phyloP scores from a whole-genome alignment of 495 filamentous ascomycete species.

The Clohesyomyces aquaticus region DNA sequence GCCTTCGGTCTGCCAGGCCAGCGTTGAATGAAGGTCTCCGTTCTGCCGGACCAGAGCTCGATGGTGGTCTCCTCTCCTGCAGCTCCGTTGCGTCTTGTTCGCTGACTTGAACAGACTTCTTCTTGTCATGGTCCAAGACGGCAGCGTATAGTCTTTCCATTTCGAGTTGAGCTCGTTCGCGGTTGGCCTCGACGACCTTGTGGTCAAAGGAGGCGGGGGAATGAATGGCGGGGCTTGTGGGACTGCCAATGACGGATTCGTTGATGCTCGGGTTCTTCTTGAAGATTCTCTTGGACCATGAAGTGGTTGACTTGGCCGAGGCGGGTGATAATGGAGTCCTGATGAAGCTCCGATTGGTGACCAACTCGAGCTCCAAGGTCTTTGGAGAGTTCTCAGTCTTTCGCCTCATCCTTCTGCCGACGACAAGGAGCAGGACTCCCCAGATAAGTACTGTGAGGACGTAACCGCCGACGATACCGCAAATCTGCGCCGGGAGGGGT shows the following conservation, averaged over 20 bases:
- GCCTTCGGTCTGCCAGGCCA: too few species aligned
- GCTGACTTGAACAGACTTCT: conserved; percentile 31
- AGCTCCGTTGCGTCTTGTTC: conserved; percentile 11
- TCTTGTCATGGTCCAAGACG: conserved; percentile 82
- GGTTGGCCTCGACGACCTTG: conserved; percentile 71
- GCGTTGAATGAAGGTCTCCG: too few species aligned
- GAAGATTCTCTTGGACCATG: conserved; percentile 48
- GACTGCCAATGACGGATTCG: conserved; percentile 46
- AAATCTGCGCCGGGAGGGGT: conserved; percentile 73
- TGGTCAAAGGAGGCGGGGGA: conserved; percentile 72
- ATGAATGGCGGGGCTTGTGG: conserved; percentile 42
- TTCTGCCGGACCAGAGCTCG: too few species aligned
- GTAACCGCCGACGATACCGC: conserved; percentile 79
- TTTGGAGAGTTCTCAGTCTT: conserved; percentile 57
- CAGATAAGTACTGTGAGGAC: conserved; percentile 71
- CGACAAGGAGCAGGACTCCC: conserved; percentile 65
- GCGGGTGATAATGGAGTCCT: conserved; percentile 42
- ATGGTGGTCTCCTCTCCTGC: too few species aligned
- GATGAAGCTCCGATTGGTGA: conserved; percentile 61
- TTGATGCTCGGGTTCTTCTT: conserved; percentile 39
- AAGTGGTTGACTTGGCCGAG: conserved; percentile 48
- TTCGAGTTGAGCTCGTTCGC: conserved; percentile 71
- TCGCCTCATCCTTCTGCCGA: conserved; percentile 63
- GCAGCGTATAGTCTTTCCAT: conserved; percentile 89
- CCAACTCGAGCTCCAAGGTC: conserved; percentile 57